phyloP scores from a whole-genome alignment of 768 basidiomycete genomes.

The Boletus tomentosulus region DNA sequence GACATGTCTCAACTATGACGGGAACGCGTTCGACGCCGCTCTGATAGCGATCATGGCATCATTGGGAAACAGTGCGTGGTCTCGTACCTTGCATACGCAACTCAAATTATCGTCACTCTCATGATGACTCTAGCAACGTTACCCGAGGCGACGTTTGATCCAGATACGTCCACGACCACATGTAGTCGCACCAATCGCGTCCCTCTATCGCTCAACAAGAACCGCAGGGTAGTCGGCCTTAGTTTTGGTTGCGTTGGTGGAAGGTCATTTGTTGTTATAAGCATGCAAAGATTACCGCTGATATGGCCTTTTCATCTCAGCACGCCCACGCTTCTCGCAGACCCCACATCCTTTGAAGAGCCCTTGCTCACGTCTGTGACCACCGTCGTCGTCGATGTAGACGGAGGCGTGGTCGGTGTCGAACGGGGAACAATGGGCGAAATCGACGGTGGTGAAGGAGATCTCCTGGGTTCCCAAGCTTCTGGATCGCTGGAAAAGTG shows the following conservation, averaged over 20 bases:
- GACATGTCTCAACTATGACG: constrained; percentile 96
- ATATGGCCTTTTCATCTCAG: constrained; percentile 3
- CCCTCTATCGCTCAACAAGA: constrained; percentile 43
- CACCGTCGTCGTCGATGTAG: constrained; percentile 54
- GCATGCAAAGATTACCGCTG: neutral
- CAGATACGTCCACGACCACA: constrained; percentile 56
- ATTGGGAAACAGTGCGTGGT: constrained; percentile 69
- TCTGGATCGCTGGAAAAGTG: constrained; percentile 17
- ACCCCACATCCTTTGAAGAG: constrained; percentile 90
- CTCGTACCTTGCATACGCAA: constrained; percentile 37
- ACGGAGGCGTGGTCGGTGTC: constrained; percentile 20
- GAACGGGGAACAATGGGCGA: constrained; percentile 24
- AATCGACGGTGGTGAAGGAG: constrained; percentile 12
- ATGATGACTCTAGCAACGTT: constrained; percentile 47
- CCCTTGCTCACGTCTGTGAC: constrained; percentile 73
- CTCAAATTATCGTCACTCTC: neutral
- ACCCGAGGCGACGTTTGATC: constrained; percentile 68
- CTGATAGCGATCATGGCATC: constrained; percentile 86
- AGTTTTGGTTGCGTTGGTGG: constrained; percentile 25
- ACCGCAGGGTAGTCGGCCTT: constrained; percentile 16
- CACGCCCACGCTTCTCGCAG: constrained; percentile 58
- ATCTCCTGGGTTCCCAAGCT: neutral
- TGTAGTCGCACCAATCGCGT: constrained; percentile 51
- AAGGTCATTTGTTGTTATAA: constrained; percentile 8
- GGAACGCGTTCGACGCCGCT: constrained; percentile 90